Percentiles rank a stretch among this genome's conserved stretches.
Evolutionary conservation across 2,329 filamentous ascomycete species (phyloP).

Genomic region (Ophiostoma triangulosporum): DNA sequence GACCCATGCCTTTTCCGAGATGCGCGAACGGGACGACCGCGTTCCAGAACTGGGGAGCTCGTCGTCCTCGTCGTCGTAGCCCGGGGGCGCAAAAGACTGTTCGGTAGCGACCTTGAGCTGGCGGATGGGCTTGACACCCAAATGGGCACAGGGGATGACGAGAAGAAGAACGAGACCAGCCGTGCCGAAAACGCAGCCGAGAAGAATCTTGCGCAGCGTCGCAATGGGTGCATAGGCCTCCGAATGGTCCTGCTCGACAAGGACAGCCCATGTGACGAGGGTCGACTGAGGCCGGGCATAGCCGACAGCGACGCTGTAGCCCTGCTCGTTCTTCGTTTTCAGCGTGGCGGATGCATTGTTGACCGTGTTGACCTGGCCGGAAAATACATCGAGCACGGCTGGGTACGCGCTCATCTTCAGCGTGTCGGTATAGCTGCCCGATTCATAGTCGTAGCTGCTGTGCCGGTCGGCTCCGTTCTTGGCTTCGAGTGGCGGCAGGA

Average conservation of each 20-base stretch:
- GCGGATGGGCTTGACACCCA: conserved; percentile 67
- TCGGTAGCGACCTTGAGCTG: conserved; percentile 62
- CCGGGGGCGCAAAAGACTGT: conserved; percentile 55
- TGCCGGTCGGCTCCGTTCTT: conserved; percentile 34
- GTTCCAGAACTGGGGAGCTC: conserved; percentile 29
- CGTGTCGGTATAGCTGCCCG: conserved; percentile 29
- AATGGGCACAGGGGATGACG: conserved; percentile 66
- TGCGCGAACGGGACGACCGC: conserved; percentile 28
- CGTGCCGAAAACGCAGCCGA: conserved; percentile 77
- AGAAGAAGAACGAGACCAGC: conserved; percentile 58
- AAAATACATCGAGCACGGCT: conserved; percentile 47
- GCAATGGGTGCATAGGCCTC: conserved; percentile 69
- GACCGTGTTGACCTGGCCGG: conserved; percentile 29
- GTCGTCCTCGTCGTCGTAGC: conserved; percentile 42
- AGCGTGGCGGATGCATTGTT: conserved; percentile 60
- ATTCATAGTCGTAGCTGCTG: conserved; percentile 25
- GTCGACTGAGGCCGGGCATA: conserved; percentile 55
- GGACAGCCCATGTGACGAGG: conserved; percentile 68
- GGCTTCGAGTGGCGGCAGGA: conserved; percentile 39
- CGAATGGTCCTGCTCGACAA: conserved; percentile 60
- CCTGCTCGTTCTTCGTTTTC: conserved; percentile 60
- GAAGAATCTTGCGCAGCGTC: conserved; percentile 62
- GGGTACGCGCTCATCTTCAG: conserved; percentile 52
- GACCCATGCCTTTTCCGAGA: conserved; percentile 31
- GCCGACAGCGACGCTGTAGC: conserved; percentile 59